Percentiles rank a stretch among this genome's conserved stretches.
Conservation (phyloP, 495 filamentous ascomycete species). For the Niebla homalea region DNA sequence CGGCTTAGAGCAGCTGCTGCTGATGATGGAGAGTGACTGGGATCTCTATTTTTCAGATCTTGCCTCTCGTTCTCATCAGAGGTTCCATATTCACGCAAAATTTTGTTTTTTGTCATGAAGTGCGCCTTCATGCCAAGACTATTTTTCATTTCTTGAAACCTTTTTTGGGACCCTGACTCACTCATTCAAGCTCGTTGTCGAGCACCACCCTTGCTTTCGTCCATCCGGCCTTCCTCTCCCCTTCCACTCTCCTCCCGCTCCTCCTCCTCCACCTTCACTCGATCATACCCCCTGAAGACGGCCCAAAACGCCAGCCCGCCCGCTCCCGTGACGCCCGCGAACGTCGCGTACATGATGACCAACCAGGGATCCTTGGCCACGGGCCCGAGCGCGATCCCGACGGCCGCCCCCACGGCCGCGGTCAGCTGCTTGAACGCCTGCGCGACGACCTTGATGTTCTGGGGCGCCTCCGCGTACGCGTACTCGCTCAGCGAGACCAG, state of each 20-base stretch:
- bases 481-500: constrained; percentile 44
- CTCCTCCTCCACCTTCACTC: neutral
- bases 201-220: no score
- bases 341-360: constrained; percentile 40
- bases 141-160: no score
- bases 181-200: no score
- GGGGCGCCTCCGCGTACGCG: constrained; percentile 24
- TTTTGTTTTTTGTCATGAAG: no score
- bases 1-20: no score
- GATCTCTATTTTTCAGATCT: no score
- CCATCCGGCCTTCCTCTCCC: neutral
- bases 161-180: no score
- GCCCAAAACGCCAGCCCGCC: constrained; percentile 4
- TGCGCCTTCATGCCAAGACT: no score
- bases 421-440: constrained; percentile 19
- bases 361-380: constrained; percentile 26
- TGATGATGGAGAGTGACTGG: no score
- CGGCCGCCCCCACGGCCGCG: constrained; percentile 13
- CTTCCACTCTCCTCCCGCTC: neutral
- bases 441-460: constrained; percentile 22
- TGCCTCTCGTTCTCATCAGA: no score
- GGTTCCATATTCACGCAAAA: no score
- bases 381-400: constrained; percentile 22
- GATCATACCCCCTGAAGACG: constrained; percentile 3
- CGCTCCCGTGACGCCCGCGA: constrained; percentile 11